Base-by-base conservation (phyloP, 2,329 filamentous ascomycete genomes). In the Colletotrichum sp. region DNA sequence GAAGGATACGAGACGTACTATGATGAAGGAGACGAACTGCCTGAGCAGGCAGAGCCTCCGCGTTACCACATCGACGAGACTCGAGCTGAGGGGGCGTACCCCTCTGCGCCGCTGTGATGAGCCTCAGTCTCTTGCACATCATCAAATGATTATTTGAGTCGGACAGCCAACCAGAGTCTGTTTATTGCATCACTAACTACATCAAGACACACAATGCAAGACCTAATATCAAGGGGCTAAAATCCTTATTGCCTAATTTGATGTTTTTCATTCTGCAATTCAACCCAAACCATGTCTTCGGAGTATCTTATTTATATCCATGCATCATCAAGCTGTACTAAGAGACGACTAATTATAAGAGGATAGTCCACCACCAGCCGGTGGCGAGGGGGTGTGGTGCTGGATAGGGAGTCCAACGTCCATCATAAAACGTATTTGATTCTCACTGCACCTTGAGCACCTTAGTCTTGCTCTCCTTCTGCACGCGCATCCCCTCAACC, bases 391-490 rank as follows among this genome's bases (percentile, higher is more conserved):
- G 6, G 21, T 2, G n/a, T 51, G 43, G n/a, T 3, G n/a, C 6
- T 51, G 43, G n/a, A 21, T 13, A 13, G 12, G 11, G 12, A 21
- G 21, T 13, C 43, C n/a, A 51, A 21, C 43, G n/a, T 8, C 43
- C 43, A 51, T 51, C 43, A 51, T 16, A 51, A 51, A 66, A 58
- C 64, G 21, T 66, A 54, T 66, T 7, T 5, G 31, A 8, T 4
- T 33, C 38, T 80, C 73, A 90, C 78, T 90, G 87, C 38, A 89
- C 86, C 66, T 84, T 84, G 58, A 84, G 70, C 1, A 90, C 81
- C 82, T 87, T 89, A 21, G 83, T 87, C 77, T 84, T 85, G 65
- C 81, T 80, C 72, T 84, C 85, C 81, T 90, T 91, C 80, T 90
- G 88, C 79, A 82, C 83, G 38, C 87, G 62, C 75, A 87, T 82